A percentile compares a stretch with the other conserved stretches of the same genome.
phyloP scores from a whole-genome alignment of 108 stramenopile genomes.

The Aurantiochytrium sp. region DNA sequence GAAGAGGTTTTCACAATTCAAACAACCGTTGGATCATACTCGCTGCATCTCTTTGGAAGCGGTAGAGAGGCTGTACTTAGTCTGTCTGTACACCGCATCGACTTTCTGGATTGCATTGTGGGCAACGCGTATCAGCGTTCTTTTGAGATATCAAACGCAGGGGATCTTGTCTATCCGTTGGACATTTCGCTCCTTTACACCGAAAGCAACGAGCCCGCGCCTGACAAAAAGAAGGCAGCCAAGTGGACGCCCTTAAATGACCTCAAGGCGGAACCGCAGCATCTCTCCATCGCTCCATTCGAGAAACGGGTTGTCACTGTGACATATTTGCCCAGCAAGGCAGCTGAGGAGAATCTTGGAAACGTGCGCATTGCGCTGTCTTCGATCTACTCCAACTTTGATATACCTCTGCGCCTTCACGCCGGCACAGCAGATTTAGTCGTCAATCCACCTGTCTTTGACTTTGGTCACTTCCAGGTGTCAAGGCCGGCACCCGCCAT shows the following conservation, averaged over 20 bases:
- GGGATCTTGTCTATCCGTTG: not conserved
- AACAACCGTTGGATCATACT: not conserved
- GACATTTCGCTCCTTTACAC: not conserved
- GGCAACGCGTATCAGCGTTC: not conserved
- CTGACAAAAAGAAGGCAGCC: not conserved
- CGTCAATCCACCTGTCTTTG: not conserved
- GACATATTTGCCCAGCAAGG: not conserved
- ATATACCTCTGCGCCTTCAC: not conserved
- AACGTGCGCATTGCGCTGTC: not conserved
- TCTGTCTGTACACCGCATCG: not conserved
- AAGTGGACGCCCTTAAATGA: not conserved
- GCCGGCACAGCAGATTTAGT: not conserved
- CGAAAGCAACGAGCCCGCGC: not conserved
- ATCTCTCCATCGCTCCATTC: not conserved
- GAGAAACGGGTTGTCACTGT: not conserved
- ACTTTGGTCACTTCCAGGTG: not conserved
- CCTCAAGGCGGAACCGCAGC: not conserved
- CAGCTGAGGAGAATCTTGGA: not conserved
- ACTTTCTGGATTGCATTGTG: not conserved
- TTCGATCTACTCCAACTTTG: constrained; percentile 13
- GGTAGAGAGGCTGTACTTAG: not conserved
- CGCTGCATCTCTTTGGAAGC: not conserved
- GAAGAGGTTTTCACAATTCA: not conserved
- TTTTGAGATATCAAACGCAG: not conserved
- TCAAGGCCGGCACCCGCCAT: not conserved